phyloP scores from a whole-genome alignment of 768 basidiomycete species.

The Calocera viscosa region DNA sequence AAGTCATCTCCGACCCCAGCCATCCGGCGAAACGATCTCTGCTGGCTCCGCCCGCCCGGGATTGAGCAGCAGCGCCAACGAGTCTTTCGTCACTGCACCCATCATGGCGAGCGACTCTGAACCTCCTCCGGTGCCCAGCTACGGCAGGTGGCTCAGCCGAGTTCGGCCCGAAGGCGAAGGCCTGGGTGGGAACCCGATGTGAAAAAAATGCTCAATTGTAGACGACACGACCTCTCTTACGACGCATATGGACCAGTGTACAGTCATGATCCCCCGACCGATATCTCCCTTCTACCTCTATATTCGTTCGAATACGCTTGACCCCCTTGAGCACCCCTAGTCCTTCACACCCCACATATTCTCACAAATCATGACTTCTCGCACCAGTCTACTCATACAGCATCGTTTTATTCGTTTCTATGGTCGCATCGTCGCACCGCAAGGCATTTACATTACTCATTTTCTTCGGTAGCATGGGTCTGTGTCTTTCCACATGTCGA shows the following conservation, averaged over 20 bases:
- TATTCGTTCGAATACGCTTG: conserved; percentile 1
- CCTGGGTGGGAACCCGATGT: neutral
- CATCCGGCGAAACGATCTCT: neutral
- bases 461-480: neutral
- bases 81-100: conserved; percentile 1
- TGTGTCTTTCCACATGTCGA: neutral
- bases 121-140: neutral
- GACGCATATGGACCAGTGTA: conserved; percentile 9
- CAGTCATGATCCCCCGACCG: conserved; percentile 4
- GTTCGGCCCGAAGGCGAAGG: neutral
- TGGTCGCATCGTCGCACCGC: neutral
- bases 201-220: conserved; percentile 4
- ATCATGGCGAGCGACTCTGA: neutral
- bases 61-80: neutral
- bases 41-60: neutral
- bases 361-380: neutral
- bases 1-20: neutral
- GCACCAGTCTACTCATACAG: conserved; percentile 4
- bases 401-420: conserved; percentile 8
- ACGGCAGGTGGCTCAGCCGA: neutral
- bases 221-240: conserved; percentile 7
- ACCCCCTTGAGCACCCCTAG: neutral
- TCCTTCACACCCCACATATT: neutral
- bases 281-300: neutral
- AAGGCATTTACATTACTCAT: neutral